These are phyloP conservation scores for Collybia sordida DNA, from an alignment of 768 basidiomycete genomes.

Conservation along the genomic window DNA sequence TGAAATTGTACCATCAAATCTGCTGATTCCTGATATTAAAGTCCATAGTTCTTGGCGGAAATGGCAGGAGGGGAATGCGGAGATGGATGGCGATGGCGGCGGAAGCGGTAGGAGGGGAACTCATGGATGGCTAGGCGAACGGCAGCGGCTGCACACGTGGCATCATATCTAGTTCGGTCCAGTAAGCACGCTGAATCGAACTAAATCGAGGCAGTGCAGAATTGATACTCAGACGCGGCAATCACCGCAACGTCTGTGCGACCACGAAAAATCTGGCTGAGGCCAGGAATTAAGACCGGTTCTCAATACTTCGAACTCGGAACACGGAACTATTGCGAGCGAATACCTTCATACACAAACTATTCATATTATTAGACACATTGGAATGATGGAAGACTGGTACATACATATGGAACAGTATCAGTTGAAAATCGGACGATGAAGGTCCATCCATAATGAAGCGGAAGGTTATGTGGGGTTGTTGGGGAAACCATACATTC, in stretches of 20 bases:
- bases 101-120: not conserved
- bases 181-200: not conserved
- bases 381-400: too few species aligned
- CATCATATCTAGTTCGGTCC: not conserved
- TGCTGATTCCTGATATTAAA: not conserved
- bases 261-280: too few species aligned
- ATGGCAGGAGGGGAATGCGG: not conserved
- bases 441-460: too few species aligned
- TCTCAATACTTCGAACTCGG: not conserved
- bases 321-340: not conserved
- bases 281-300: too few species aligned
- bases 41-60: not conserved
- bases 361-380: too few species aligned
- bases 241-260: too few species aligned
- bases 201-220: not conserved
- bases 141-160: not conserved
- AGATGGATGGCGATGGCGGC: not conserved
- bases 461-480: too few species aligned
- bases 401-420: too few species aligned
- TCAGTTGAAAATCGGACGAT: too few species aligned
- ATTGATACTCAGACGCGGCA: too few species aligned
- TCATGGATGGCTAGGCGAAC: not conserved
- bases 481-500: too few species aligned
- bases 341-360: too few species aligned
- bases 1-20: not conserved